Evolutionary conservation across 139 green algal genomes (phyloP), one percentile per base, ranked within the genome.

Genomic region (Chlorella sorokiniana): DNA sequence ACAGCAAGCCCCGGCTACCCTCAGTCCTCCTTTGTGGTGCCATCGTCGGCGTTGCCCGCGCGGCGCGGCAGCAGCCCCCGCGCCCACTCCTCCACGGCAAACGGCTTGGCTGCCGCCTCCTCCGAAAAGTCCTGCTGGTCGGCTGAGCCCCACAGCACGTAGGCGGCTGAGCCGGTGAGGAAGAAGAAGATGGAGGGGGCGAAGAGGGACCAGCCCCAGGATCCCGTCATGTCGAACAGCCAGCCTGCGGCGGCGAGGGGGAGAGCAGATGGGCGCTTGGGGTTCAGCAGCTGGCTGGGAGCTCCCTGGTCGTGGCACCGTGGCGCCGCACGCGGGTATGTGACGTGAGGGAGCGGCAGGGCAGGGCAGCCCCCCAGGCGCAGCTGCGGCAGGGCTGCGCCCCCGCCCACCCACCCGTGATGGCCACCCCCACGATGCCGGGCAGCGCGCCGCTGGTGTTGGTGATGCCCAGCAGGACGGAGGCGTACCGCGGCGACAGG

Each of bases 391-490:
- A n/a, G n/a, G n/a, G n/a, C n/a, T 16, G n/a, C 62, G 9, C 64
- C 16, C 16, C 40, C 42, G 38, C 48, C 20, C 0, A 1, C 71
- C 14, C 79, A 77, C 84, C 86, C 41, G 86, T 88, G 48, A 54
- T 37, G 7, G 82, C 87, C 4, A 98, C 95, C 3, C 96, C 96
- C 29, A 99, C 78, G 75, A 99, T 94, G 59, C 96, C 96, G 0
- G 96, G 96, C 22, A 98, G 71, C 10, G 93, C 91, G 33, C 94
- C 96, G 4, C 86, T 80, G 7, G 94, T 97, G 89, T 99, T 99
- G 64, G 94, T 99, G n/a, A 98, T 86, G 44, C 95, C 96, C 77
- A 99, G 91, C 81, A 99, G 90, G 2, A 98, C 86, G 31, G 90
- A 88, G 3, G 95, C 93, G 84, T 98, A 98, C 62, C 94, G 94